Conservation (phyloP, 2,329 filamentous ascomycete species). For the Domatiomyces globalis region DNA sequence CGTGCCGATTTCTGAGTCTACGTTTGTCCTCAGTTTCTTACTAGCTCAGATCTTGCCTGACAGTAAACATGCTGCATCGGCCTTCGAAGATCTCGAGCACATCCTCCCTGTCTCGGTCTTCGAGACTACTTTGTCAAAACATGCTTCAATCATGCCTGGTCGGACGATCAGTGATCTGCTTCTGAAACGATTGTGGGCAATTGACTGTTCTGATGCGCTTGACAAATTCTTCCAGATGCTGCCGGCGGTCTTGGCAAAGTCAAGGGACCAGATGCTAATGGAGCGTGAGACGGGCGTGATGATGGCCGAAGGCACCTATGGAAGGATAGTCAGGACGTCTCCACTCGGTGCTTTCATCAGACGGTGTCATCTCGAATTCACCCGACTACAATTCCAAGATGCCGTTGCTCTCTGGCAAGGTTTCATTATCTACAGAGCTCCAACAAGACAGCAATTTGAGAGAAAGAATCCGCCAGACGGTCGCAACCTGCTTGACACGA, state of each 20-base stretch:
- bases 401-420: constrained; percentile 64
- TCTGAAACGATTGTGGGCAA: constrained; percentile 64
- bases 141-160: constrained; percentile 48
- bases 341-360: constrained; percentile 72
- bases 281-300: constrained; percentile 41
- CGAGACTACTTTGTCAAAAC: constrained; percentile 32
- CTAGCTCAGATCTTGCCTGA: constrained; percentile 50
- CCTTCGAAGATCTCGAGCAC: constrained; percentile 3
- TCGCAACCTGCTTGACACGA: constrained; percentile 45
- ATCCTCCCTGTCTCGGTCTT: constrained; percentile 30
- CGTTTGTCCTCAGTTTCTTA: constrained; percentile 66
- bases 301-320: constrained; percentile 29
- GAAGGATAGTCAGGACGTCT: constrained; percentile 54
- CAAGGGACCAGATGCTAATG: constrained; percentile 46
- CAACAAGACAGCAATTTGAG: constrained; percentile 51
- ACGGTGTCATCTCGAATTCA: constrained; percentile 64
- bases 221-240: constrained; percentile 58
- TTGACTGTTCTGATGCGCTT: constrained; percentile 70
- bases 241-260: constrained; percentile 44
- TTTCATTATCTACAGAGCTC: constrained; percentile 67
- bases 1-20: constrained; percentile 54
- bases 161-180: constrained; percentile 80
- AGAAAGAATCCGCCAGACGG: constrained; percentile 36
- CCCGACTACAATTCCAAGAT: constrained; percentile 65
- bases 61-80: constrained; percentile 20